Percentiles rank a stretch among this genome's conserved stretches.
These are phyloP conservation scores for Capsaspora owczarzaki DNA, from an alignment of 78 protist genomes.

Conservation along the genomic window DNA sequence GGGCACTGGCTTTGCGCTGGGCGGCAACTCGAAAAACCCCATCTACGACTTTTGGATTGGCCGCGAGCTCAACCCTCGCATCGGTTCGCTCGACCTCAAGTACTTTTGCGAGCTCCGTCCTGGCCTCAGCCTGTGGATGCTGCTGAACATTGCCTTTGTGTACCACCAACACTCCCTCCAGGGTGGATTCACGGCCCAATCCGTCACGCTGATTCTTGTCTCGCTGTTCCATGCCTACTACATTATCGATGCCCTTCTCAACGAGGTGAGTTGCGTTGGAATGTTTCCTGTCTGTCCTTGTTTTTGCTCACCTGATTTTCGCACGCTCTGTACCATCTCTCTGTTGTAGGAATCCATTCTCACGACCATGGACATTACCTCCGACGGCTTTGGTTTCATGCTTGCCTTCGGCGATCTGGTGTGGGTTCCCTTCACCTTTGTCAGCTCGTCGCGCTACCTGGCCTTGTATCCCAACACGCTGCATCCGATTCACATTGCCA, in stretches of 20 bases:
- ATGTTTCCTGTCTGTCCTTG: neutral
- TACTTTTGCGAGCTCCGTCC: constrained; percentile 79
- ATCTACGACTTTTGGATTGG: constrained; percentile 79
- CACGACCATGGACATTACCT: constrained; percentile 76
- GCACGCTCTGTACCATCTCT: neutral
- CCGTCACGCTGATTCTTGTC: constrained; percentile 26
- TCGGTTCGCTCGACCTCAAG: constrained; percentile 73
- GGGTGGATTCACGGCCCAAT: constrained; percentile 25
- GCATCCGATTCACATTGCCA: neutral
- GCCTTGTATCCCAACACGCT: constrained; percentile 4
- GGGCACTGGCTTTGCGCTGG: constrained; percentile 29
- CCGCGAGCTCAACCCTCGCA: constrained; percentile 75
- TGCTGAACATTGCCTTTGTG: constrained; percentile 46
- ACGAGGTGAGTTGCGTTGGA: constrained; percentile 34
- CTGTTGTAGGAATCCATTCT: constrained; percentile 32
- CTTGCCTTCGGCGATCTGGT: constrained; percentile 73
- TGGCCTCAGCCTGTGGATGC: constrained; percentile 74
- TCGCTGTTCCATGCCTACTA: constrained; percentile 48
- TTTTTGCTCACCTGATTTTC: neutral
- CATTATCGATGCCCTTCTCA: constrained; percentile 56
- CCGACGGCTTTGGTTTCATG: constrained; percentile 86
- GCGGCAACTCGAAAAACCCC: constrained; percentile 21
- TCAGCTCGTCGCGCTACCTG: constrained; percentile 47
- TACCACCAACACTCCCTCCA: constrained; percentile 38
- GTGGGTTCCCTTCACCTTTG: constrained; percentile 80